Base-by-base conservation (phyloP, 2,329 filamentous ascomycete genomes). In the Leptographium radiaticola region DNA sequence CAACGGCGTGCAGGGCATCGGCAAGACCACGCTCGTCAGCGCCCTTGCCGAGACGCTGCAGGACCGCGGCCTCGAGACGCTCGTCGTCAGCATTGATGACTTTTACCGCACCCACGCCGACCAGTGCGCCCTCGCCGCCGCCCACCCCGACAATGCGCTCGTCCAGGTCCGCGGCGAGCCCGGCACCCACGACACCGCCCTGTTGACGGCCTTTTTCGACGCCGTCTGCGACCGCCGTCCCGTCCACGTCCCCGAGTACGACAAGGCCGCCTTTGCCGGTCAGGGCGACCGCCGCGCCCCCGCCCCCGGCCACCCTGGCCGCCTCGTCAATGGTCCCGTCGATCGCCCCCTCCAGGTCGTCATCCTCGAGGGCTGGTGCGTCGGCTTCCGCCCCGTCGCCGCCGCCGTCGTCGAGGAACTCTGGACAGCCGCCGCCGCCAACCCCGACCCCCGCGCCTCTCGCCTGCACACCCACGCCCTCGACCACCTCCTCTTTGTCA, bases 281-380 rank as follows among this genome's bases (percentile, higher is more conserved):
- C 77, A 84, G 57, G 89, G 89, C 25, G 89, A 95, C 68, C 83
- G 89, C 50, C 72, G 79, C 1, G 79, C 84, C 0, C 70, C 77
- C 53, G 70, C 69, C 11, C 68, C 77, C 54, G 69, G 68, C 12
- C 64, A 75, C 48, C 94, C 89, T 87, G 69, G 74, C 31, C 54
- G 49, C 3, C 63, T 64, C 15, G 74, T 84, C 56, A 80, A 81
- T 59, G 68, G 65, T 47, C 68, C 67, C 0, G 75, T 75, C 10
- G 72, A 77, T 52, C 66, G 64, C 2, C 71, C 67, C n/a, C 68
- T 78, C 30, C 68, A 77, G 30, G 80, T 91, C 8, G 76, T 95
- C 25, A 79, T 95, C 51, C 83, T 95, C 58, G 89, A 96, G 67
- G 89, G 90, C 18, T 95, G 89, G 90, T 93, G 86, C 66, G 81